Evolutionary conservation across 192 early-diverging fungal species (phyloP), one percentile per base, ranked within the genome.

Genomic region (Backusella mclennaniae): DNA sequence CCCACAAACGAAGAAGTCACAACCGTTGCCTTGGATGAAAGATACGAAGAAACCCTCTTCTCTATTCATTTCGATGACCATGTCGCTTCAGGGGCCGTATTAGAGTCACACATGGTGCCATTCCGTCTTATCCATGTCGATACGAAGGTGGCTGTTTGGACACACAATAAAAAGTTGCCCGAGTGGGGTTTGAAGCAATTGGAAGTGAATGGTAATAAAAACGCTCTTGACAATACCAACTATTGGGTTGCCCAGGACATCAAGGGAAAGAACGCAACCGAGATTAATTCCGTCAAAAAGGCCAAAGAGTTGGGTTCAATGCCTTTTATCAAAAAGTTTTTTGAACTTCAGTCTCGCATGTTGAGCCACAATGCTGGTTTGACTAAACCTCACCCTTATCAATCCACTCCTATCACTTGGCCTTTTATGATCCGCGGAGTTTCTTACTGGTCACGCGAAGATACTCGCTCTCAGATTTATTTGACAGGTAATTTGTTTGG

Each of bases 171-270:
- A 21, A 75, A 84, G 36, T 86, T 98, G 41, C 97, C 97, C 15
- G 90, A 89, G 11, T 98, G 97, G 97, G 97, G 90, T 23, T 96
- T 92, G 83, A 84, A 81, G 42, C 95, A 96, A 84, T 86, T 94
- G 66, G 96, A 98, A 79, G 87, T 98, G 63, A 98, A 97, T 75
- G 96, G 97, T 15, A 97, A 97, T 86, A 93, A 95, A 79, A 95
- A 94, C 33, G 78, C 86, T 77, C 67, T 88, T 42, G 93, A 96
- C 76, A 86, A 89, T 70, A 79, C 79, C 67, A 94, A 93, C 76
- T 67, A 87, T 52, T 99, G 95, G 95, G 83, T 86, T 53, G 86
- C 93, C 26, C 88, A 96, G 26, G 85, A 89, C 15, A 91, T 99
- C 35, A 79, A 85, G 29, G 92, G 91, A 73, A 93, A 85, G 82